Conservation (phyloP, 1,284 basidiomycete species). For the Sporisorium sorghi region DNA sequence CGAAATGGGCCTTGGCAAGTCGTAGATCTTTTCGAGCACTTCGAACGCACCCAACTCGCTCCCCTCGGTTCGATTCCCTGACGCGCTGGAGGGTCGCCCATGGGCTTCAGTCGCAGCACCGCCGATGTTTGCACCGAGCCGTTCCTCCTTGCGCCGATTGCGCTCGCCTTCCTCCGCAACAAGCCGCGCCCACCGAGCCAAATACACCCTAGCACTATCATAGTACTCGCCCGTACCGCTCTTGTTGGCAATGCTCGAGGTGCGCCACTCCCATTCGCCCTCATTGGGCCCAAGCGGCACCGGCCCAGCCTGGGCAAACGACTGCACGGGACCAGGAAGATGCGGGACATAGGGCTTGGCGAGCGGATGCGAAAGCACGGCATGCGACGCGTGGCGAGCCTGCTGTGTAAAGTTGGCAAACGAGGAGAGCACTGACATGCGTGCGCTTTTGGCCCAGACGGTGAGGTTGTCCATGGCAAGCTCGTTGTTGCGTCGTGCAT, state of each 20-base stretch:
- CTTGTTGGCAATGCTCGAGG: constrained; percentile 46
- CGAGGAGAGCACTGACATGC: constrained; percentile 60
- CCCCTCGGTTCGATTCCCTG: constrained; percentile 17
- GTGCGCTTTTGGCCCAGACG: constrained; percentile 60
- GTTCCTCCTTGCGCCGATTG: constrained; percentile 52
- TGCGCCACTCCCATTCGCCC: constrained; percentile 56
- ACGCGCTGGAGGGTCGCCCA: not conserved
- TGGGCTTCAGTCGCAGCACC: not conserved
- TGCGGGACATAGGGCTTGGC: constrained; percentile 54
- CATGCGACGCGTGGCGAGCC: constrained; percentile 60
- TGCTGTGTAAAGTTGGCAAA: constrained; percentile 65
- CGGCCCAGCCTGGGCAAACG: constrained; percentile 65
- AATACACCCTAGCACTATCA: constrained; percentile 92
- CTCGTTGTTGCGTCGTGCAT: constrained; percentile 24
- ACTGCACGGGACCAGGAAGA: constrained; percentile 52
- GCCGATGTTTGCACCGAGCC: constrained; percentile 16
- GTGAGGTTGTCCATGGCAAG: constrained; percentile 55
- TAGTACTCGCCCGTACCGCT: constrained; percentile 76
- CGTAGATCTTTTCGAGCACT: constrained; percentile 46
- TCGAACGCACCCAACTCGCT: constrained; percentile 59
- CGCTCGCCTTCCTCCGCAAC: constrained; percentile 74
- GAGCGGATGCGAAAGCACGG: constrained; percentile 58
- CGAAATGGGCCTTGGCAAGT: constrained; percentile 39
- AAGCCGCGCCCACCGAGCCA: constrained; percentile 94
- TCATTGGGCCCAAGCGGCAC: constrained; percentile 56